Evolutionary conservation across 2,329 filamentous ascomycete genomes (phyloP), one percentile per base, ranked within the genome.

Genomic region (Septoria petroselini): DNA sequence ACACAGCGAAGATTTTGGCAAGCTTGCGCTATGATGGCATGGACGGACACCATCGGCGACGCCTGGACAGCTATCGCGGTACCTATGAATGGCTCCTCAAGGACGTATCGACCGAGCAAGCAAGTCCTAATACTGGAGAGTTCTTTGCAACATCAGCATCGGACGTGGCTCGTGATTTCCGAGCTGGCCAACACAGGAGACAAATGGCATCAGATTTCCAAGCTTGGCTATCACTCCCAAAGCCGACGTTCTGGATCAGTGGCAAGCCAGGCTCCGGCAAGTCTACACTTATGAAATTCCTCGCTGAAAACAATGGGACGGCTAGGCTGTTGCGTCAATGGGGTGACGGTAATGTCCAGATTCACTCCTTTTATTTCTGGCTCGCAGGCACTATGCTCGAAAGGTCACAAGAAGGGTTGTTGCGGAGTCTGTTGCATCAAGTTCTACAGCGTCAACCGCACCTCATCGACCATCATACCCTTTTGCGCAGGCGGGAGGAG

Each of bases 231-330:
- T 11, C 17, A 15, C 2, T n/a, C 11, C 21, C 41, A 12, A 11
- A 37, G 18, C 17, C 37, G 2, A 27, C 43, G 2, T 50, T 45
- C n/a, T 50, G 48, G 48, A 23, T 50, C 11, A 29, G 25, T 9
- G 48, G 48, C 2, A 39, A 50, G 17, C 19, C 48, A 19, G 48
- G 48, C 21, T 50, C 48, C 12, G 48, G 48, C 3, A 50, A 50
- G 27, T 50, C 48, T 1, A 50, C 48, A 6, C 23, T 50, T 29
- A 50, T 50, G 48, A 45, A 50, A n/a, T 29, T 19, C 7, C 19
- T 47, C 9, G 11, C 18, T 12, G 12, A 30, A 4, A 14, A 35
- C 14, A 2, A 30, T 1, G 5, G 6, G 1, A 30, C 25, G 4
- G 11, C 1, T n/a, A 4, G 9, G 21, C 12, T 18, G 15, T 12